A percentile compares a stretch with the other conserved stretches of the same genome.
Evolutionary conservation across 2,329 filamentous ascomycete species (phyloP).

Genomic region (Talaromyces funiculosus): DNA sequence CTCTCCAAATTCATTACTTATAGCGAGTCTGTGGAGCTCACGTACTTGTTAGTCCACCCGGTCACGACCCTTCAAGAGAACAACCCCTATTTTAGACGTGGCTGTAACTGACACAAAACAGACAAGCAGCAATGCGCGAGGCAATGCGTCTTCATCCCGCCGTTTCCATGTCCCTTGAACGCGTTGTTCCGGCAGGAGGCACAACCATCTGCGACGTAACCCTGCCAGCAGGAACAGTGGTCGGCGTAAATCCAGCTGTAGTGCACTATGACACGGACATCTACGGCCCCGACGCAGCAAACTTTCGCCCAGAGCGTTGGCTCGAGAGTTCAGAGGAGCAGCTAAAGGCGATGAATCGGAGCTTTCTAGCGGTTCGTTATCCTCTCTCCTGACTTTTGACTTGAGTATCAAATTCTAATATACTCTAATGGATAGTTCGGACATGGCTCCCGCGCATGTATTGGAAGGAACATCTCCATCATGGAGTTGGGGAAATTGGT

Average conservation of each 20-base stretch:
- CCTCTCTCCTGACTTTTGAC: neutral
- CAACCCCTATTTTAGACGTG: neutral
- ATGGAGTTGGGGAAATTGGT: neutral
- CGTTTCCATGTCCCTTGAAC: neutral
- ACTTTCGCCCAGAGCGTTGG: neutral
- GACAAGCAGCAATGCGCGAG: neutral
- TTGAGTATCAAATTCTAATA: neutral
- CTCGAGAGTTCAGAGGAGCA: neutral
- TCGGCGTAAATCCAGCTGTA: neutral
- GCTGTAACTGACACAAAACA: neutral
- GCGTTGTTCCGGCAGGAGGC: neutral
- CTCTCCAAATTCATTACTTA: neutral
- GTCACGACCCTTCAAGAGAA: no score
- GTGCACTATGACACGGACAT: neutral
- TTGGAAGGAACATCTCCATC: neutral
- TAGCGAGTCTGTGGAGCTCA: neutral
- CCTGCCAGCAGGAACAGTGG: neutral
- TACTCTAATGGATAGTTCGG: neutral
- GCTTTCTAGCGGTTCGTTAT: neutral
- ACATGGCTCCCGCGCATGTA: neutral
- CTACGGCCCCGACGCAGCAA: neutral
- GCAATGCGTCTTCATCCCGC: conserved; percentile 1
- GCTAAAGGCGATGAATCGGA: neutral
- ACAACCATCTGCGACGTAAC: neutral
- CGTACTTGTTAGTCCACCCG: neutral